Evolutionary conservation across 495 filamentous ascomycete species (phyloP).

Genomic region (Daldinia caldariorum): DNA sequence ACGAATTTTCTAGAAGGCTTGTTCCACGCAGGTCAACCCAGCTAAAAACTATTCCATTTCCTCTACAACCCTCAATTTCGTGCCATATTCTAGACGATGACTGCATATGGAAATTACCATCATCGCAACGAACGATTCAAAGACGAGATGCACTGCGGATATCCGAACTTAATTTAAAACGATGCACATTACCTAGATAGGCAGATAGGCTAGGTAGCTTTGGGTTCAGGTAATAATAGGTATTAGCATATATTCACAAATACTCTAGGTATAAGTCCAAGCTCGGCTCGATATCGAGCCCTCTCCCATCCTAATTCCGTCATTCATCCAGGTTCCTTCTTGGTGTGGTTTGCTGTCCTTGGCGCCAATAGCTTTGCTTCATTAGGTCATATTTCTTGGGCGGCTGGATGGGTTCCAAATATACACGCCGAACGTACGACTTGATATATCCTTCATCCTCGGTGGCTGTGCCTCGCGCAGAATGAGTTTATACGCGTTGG

Average conservation of each 20-base stretch:
- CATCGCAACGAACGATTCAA: no score
- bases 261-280: constrained; percentile 46
- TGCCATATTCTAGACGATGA: neutral
- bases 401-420: neutral
- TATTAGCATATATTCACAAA: constrained; percentile 44
- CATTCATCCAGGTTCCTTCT: constrained; percentile 18
- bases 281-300: constrained; percentile 39
- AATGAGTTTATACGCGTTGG: neutral
- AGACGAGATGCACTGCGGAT: no score
- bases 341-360: constrained; percentile 23
- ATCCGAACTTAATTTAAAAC: no score
- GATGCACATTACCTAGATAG: no score
- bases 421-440: neutral
- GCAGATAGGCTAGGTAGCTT: no score
- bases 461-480: neutral
- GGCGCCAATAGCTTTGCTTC: constrained; percentile 29
- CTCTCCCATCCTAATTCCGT: constrained; percentile 19
- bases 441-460: neutral
- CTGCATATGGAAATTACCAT: no score
- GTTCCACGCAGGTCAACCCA: neutral
- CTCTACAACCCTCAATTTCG: no score
- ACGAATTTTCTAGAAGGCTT: neutral
- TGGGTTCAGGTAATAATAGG: constrained; percentile 23
- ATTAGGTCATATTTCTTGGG: neutral
- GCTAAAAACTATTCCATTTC: no score